Percentiles rank a stretch among this genome's conserved stretches.
These are phyloP conservation scores for Veloboletus limbatus DNA, from an alignment of 1,284 basidiomycete species.

Conservation along the genomic window DNA sequence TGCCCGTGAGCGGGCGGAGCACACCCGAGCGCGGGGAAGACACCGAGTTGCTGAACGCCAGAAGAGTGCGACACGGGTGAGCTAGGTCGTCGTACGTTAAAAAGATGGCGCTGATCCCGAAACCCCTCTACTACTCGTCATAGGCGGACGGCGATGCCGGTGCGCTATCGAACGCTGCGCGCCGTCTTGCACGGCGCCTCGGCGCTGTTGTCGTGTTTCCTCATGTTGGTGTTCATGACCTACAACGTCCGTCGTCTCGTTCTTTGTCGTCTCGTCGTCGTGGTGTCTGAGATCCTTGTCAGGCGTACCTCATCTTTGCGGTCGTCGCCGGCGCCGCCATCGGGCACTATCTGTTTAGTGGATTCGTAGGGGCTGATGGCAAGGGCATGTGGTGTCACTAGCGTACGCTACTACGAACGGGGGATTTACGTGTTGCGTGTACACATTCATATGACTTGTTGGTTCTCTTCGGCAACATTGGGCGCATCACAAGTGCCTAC, in stretches of 20 bases:
- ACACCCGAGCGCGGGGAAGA: constrained; percentile 47
- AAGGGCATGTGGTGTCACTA: constrained; percentile 65
- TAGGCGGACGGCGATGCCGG: constrained; percentile 45
- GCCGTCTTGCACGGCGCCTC: constrained; percentile 63
- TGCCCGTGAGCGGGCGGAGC: constrained; percentile 41
- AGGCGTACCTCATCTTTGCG: constrained; percentile 78
- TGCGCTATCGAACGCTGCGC: constrained; percentile 49
- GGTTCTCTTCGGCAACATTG: background rate
- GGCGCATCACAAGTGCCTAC: constrained; percentile 20
- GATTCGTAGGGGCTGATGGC: constrained; percentile 53
- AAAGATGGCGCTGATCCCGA: background rate
- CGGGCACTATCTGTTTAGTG: constrained; percentile 71
- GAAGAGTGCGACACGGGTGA: constrained; percentile 44
- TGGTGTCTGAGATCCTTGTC: background rate
- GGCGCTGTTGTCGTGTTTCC: constrained; percentile 77
- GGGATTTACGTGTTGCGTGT: background rate
- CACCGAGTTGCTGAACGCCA: constrained; percentile 52
- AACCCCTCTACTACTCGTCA: too few relatives aligned
- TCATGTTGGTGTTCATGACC: constrained; percentile 88
- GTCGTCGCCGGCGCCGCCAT: constrained; percentile 68
- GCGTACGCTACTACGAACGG: background rate
- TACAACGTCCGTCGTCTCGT: constrained; percentile 59
- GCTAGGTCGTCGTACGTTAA: background rate
- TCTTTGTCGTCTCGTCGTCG: background rate
- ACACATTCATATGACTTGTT: background rate